Evolutionary conservation across 2,329 filamentous ascomycete species (phyloP).

Genomic region (Diplodia intermedia): DNA sequence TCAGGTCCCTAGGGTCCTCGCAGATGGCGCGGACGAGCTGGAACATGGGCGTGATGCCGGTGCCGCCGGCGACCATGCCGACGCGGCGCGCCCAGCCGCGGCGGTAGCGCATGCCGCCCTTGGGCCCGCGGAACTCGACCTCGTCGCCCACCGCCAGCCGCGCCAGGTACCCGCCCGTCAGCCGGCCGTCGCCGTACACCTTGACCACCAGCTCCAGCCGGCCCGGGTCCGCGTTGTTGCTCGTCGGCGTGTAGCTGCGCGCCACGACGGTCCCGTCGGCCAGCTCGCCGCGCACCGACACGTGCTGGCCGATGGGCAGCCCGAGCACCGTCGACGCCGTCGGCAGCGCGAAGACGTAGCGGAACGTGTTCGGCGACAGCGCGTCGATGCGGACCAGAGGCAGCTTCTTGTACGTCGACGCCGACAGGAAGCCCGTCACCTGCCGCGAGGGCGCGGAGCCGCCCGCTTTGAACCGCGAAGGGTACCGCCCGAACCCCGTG

Average conservation of each 20-base stretch:
- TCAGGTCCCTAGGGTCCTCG: conserved; percentile 65
- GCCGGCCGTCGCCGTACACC: conserved; percentile 58
- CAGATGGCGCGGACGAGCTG: conserved; percentile 70
- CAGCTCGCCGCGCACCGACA: conserved; percentile 61
- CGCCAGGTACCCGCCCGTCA: conserved; percentile 60
- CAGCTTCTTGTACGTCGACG: conserved; percentile 57
- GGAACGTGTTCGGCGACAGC: conserved; percentile 37
- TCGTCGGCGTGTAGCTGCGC: conserved; percentile 45
- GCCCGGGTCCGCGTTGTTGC: conserved; percentile 66
- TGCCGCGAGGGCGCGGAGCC: background rate
- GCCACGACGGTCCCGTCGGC: conserved; percentile 61
- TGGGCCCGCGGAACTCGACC: conserved; percentile 62
- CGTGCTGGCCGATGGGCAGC: conserved; percentile 47
- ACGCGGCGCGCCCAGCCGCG: conserved; percentile 53
- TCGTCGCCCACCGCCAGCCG: conserved; percentile 57
- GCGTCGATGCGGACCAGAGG: conserved; percentile 46
- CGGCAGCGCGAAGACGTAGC: conserved; percentile 41
- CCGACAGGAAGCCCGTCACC: conserved; percentile 33
- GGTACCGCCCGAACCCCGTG: conserved; percentile 35
- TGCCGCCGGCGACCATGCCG: conserved; percentile 64
- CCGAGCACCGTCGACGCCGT: conserved; percentile 39
- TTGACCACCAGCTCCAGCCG: conserved; percentile 60
- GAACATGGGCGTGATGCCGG: conserved; percentile 64
- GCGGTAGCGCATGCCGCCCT: conserved; percentile 62
- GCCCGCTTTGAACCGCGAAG: conserved; percentile 49